phyloP scores from a whole-genome alignment of 1,139 yeast genomes.

The Pichia kudriavzevii region DNA sequence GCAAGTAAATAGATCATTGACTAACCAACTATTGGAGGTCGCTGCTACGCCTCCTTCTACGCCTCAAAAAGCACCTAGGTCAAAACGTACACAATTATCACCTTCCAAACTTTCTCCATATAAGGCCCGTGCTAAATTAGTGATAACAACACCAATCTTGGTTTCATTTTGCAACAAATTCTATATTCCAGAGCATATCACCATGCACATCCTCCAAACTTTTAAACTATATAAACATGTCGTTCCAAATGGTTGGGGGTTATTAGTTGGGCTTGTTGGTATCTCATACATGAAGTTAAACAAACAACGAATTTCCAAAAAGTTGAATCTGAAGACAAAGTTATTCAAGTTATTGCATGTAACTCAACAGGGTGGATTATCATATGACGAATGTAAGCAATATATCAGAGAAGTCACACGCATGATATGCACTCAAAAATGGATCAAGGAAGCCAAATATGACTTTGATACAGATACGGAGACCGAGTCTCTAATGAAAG shows the following conservation, averaged over 20 bases:
- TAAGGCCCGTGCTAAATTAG: conserved; percentile 9
- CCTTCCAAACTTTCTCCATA: conserved; percentile 9
- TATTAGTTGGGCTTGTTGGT: conserved; percentile 58
- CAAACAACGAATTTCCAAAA: conserved; percentile 36
- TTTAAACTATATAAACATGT: conserved; percentile 45
- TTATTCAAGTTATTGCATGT: conserved; percentile 44
- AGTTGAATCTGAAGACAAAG: conserved; percentile 42
- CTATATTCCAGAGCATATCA: conserved; percentile 47
- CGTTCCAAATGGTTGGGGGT: conserved; percentile 58
- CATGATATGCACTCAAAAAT: conserved; percentile 13
- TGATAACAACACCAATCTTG: conserved; percentile 41
- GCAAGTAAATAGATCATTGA: conserved; percentile 5
- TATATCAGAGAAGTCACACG: conserved; percentile 13
- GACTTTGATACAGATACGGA: conserved; percentile 3
- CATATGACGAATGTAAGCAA: conserved; percentile 15
- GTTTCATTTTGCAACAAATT: conserved; percentile 56
- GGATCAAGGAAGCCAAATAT: conserved; percentile 17
- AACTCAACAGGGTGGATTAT: conserved; percentile 47
- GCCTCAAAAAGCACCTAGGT: no score
- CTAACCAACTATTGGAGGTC: neutral
- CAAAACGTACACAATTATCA: neutral
- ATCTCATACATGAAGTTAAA: conserved; percentile 53
- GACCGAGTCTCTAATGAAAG: conserved; percentile 1
- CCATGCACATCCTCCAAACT: conserved; percentile 43
- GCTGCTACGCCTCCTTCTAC: conserved; percentile 19